Evolutionary conservation across 345 rosid species (phyloP).

Genomic region (Eucalyptus coolabah): DNA sequence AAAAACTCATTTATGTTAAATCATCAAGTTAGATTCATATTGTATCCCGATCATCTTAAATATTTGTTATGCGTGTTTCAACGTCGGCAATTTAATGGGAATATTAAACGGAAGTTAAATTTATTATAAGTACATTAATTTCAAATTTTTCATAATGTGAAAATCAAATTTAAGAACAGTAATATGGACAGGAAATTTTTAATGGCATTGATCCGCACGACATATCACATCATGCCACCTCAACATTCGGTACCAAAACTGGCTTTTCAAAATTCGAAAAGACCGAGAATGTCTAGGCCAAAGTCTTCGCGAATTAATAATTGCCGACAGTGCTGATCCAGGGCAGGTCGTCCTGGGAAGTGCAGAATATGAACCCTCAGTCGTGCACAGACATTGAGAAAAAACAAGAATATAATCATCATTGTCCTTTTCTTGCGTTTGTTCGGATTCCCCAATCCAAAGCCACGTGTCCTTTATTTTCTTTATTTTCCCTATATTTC

Average conservation of each 20-base stretch:
- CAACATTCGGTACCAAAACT: no score
- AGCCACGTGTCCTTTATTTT: background rate
- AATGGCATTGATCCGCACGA: background rate
- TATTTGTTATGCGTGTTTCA: background rate
- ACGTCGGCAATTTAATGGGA: accelerated
- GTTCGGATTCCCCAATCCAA: background rate
- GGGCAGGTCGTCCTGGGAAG: background rate
- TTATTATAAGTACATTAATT: accelerated
- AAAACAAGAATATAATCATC: background rate
- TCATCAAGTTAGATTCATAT: background rate
- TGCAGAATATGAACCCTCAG: background rate
- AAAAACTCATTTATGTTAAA: background rate
- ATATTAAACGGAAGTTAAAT: background rate
- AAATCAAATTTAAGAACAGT: background rate
- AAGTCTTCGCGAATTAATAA: background rate
- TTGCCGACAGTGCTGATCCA: background rate
- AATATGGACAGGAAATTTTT: background rate
- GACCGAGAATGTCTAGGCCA: background rate
- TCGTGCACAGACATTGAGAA: background rate
- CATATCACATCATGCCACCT: no score
- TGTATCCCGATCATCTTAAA: accelerated
- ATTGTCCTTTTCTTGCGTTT: background rate
- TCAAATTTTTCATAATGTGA: background rate
- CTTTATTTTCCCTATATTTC: no score
- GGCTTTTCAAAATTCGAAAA: background rate